Percentiles rank a stretch among this genome's conserved stretches.
Conservation (phyloP, 2,329 filamentous ascomycete species). For the Colletotrichum trifolii region DNA sequence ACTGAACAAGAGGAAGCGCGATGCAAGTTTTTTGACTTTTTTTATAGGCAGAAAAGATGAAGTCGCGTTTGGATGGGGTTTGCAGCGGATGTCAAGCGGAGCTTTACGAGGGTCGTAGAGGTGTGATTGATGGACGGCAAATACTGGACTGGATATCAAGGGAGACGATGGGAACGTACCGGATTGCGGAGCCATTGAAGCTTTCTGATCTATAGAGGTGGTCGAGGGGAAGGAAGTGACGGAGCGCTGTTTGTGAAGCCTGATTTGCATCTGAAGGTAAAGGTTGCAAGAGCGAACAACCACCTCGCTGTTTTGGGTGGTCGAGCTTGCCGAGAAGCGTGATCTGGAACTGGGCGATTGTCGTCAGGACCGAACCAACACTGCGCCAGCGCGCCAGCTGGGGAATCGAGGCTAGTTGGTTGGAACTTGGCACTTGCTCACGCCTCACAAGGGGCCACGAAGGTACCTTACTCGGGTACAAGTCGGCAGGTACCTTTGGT, state of each 20-base stretch:
- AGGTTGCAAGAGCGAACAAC: slow-evolving; percentile 17
- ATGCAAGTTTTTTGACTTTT: slow-evolving; percentile 20
- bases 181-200: slow-evolving; percentile 37
- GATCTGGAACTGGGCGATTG: slow-evolving; percentile 20
- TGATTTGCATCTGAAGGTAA: slow-evolving; percentile 20
- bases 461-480: too few species aligned
- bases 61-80: slow-evolving; percentile 33
- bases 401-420: slow-evolving; percentile 28
- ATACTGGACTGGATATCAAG: slow-evolving; percentile 17
- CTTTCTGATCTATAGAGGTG: background rate
- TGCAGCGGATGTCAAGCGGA: slow-evolving; percentile 34
- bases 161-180: slow-evolving; percentile 30
- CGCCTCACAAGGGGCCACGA: background rate
- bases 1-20: background rate
- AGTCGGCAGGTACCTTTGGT: too few species aligned
- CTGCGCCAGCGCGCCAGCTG: slow-evolving; percentile 19
- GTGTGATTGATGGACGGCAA: background rate
- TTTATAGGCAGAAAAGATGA: slow-evolving; percentile 3
- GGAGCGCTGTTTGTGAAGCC: slow-evolving; percentile 15
- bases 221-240: background rate
- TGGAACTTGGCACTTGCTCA: background rate
- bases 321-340: slow-evolving; percentile 14
- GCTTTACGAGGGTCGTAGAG: slow-evolving; percentile 29
- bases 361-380: slow-evolving; percentile 20
- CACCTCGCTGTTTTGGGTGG: slow-evolving; percentile 6